Evolutionary conservation across 257 asterid genomes (phyloP).

Genomic region (Misopates orontium): DNA sequence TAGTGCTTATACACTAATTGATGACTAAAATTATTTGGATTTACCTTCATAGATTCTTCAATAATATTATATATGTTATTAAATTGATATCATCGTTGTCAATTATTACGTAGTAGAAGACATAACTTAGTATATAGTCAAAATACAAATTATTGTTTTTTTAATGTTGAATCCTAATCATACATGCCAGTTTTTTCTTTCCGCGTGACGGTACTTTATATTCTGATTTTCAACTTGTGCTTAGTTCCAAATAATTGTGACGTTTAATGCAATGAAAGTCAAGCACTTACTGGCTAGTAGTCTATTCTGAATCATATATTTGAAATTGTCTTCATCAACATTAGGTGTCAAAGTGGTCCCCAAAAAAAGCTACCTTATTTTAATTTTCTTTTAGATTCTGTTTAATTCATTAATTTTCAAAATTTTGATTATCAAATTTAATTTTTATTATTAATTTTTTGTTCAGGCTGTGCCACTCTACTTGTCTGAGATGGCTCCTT

Average conservation of each 20-base stretch:
- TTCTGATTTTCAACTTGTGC: constrained; percentile 6
- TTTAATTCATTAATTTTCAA: too few relatives aligned
- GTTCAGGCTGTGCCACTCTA: constrained; percentile 55
- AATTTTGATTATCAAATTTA: too few relatives aligned
- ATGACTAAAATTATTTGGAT: too few relatives aligned
- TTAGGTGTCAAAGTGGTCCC: constrained; percentile 11
- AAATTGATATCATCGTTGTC: too few relatives aligned
- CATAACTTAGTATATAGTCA: too few relatives aligned
- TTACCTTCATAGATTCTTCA: neutral
- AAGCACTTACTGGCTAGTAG: constrained; percentile 14
- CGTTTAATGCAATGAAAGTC: constrained; percentile 27
- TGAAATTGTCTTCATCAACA: constrained; percentile 5
- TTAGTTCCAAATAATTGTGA: constrained; percentile 23
- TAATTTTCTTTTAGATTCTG: neutral
- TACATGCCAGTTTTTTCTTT: constrained; percentile 22
- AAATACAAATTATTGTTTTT: neutral
- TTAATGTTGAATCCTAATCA: neutral
- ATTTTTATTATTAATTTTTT: neutral
- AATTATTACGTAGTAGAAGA: too few relatives aligned
- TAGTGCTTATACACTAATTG: neutral
- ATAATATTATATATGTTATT: too few relatives aligned
- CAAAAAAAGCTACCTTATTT: neutral
- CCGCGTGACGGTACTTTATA: constrained; percentile 11
- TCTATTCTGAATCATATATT: neutral
- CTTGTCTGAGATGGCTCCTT: constrained; percentile 63